Evolutionary conservation across 306 rosid genomes (phyloP).

Genomic region (Cucurbita pepo): DNA sequence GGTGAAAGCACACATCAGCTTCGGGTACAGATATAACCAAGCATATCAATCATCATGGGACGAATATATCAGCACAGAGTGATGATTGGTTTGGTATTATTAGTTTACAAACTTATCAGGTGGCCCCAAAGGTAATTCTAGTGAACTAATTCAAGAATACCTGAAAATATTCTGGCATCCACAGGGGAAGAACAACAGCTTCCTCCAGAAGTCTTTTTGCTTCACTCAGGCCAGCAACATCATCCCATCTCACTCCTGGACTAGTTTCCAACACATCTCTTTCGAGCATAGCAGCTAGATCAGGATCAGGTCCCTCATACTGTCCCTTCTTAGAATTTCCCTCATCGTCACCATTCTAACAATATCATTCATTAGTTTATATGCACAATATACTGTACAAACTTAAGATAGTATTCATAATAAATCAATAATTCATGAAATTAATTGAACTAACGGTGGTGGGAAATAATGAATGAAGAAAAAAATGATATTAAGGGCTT

Average conservation of each 20-base stretch:
- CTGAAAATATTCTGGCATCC: constrained; percentile 99
- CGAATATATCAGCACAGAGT: background rate
- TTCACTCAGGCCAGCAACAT: constrained; percentile 85
- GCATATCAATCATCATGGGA: background rate
- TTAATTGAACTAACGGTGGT: background rate
- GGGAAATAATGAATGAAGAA: background rate
- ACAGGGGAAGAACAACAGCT: constrained; percentile 95
- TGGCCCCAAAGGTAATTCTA: background rate
- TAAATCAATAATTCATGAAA: background rate
- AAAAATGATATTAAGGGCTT: background rate
- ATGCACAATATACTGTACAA: background rate
- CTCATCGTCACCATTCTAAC: constrained; percentile 30
- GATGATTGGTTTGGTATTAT: background rate
- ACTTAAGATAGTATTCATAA: background rate
- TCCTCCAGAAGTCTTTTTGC: constrained; percentile 96
- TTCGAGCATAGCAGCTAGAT: constrained; percentile 96
- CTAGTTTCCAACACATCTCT: constrained; percentile 88
- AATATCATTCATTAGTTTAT: background rate
- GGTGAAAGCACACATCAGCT: background rate
- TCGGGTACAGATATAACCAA: background rate
- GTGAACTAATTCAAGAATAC: constrained; percentile 22
- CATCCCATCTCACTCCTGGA: constrained; percentile 99
- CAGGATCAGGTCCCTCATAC: constrained; percentile 98
- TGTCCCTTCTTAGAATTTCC: constrained; percentile 62
- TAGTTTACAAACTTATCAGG: background rate